These are phyloP conservation scores for Cucurbita pepo DNA, from an alignment of 306 rosid species.

Conservation along the genomic window DNA sequence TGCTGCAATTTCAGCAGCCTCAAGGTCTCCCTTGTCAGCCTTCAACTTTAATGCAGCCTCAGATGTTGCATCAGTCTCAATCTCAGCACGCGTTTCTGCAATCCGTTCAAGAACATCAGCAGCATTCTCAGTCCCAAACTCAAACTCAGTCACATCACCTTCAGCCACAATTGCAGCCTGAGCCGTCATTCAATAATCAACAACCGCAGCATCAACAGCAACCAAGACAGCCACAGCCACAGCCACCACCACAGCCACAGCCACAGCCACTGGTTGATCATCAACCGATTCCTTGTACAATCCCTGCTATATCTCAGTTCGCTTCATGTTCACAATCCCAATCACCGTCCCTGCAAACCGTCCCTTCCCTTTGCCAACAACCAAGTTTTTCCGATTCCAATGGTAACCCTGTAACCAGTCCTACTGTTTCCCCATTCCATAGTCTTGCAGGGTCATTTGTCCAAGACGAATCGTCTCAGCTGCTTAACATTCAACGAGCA, in stretches of 20 bases:
- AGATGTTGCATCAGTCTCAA: constrained; percentile 69
- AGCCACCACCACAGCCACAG: constrained; percentile 28
- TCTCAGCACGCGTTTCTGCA: constrained; percentile 59
- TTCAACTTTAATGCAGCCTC: constrained; percentile 51
- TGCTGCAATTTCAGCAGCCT: constrained; percentile 71
- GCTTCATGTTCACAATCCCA: constrained; percentile 58
- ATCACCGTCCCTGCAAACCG: neutral
- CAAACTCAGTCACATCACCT: constrained; percentile 36
- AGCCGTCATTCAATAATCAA: neutral
- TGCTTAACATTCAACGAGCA: constrained; percentile 40
- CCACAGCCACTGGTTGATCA: constrained; percentile 35
- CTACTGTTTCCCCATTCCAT: constrained; percentile 66
- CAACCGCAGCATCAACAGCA: constrained; percentile 23
- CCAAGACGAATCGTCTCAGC: constrained; percentile 64
- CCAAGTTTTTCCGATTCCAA: constrained; percentile 62
- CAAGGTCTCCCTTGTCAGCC: constrained; percentile 47
- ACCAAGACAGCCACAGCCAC: constrained; percentile 20
- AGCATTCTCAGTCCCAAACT: constrained; percentile 34
- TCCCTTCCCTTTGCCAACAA: constrained; percentile 19
- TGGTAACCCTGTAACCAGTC: constrained; percentile 20
- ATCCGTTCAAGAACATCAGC: constrained; percentile 43
- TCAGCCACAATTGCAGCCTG: constrained; percentile 29
- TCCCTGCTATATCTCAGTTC: constrained; percentile 36
- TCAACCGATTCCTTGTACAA: constrained; percentile 41
- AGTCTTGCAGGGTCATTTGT: constrained; percentile 62